Base-by-base conservation (phyloP, 441 rosid species). In the Croton setiger region DNA sequence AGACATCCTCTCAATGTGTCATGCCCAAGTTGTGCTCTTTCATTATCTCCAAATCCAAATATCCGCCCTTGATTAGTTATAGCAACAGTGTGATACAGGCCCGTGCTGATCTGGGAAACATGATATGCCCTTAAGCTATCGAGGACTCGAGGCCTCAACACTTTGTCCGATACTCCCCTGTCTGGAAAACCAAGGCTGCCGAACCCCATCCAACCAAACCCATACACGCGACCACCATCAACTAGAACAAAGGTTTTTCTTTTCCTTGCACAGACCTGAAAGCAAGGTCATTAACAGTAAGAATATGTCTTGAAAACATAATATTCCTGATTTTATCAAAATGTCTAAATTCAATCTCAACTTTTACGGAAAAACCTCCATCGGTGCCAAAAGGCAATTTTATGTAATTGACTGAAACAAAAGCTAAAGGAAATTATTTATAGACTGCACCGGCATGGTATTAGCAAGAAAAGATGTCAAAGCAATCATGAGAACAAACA, bases 161-260 rank as follows among this genome's bases (percentile, higher is more conserved):
- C 91, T 80, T 89, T 93, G 71, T 89, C 93, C 0, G 87, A 86
- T 33, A 64, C 76, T 56, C 87, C 88, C 78, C 88, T 85, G 76
- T 93, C 97, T 15, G 86, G 91, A 77, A 91, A 89, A 53, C 97
- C 97, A 5, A 93, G 91, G 87, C 98, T 91, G 61, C 98, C 97
- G 69, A 83, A 93, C 48, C 86, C 97, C 93, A 85, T 89, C 92
- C 89, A 88, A 49, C 98, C 98, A 72, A 87, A 93, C 43, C 97
- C 98, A 72, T 84, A 91, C 65, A 87, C 83, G 1, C 68, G 65
- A 35, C 98, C 98, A 17, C 77, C 81, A 37, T 93, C 95, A 35
- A 81, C 90, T 77, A 93, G 80, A 60, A 93, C 96, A 78, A 93
- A 93, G 7, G 98, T 86, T 75, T 91, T 93, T 76, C 96, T 85